A percentile compares a stretch with the other conserved stretches of the same genome.
Evolutionary conservation across 352 stramenopile genomes (phyloP).

Genomic region (Globisporangium polare): DNA sequence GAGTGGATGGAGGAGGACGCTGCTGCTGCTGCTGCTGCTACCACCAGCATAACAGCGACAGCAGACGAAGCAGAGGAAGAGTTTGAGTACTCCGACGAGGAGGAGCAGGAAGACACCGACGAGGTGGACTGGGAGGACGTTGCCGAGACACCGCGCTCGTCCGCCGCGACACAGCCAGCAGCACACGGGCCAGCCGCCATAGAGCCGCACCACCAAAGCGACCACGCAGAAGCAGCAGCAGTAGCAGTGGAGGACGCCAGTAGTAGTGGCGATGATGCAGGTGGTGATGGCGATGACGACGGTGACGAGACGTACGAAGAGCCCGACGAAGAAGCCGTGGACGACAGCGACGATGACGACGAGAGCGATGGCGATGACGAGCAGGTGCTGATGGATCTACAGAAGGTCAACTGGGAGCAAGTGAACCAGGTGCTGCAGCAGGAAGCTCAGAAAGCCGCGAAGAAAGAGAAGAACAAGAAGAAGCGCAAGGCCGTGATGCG

Average conservation of each 20-base stretch:
- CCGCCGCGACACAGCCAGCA: background rate
- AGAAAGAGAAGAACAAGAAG: conserved; percentile 15
- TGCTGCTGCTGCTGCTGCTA: background rate
- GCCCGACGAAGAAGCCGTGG: conserved; percentile 16
- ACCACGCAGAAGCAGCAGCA: background rate
- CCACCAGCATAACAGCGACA: background rate
- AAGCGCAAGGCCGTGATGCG: conserved; percentile 35
- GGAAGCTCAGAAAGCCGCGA: conserved; percentile 14
- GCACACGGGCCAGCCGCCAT: background rate
- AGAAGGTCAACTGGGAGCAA: conserved; percentile 62
- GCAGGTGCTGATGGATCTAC: conserved; percentile 23
- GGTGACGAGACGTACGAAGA: conserved; percentile 12
- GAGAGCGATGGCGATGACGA: conserved; percentile 10
- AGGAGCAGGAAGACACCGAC: conserved; percentile 40
- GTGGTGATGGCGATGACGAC: background rate
- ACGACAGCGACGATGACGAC: conserved; percentile 14
- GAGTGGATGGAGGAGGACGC: conserved; percentile 1
- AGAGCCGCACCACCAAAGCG: background rate
- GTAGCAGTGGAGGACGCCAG: background rate
- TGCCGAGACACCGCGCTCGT: background rate
- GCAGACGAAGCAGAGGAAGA: conserved; percentile 24
- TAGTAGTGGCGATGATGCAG: background rate
- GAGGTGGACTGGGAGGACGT: conserved; percentile 70
- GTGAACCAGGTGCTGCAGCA: conserved; percentile 51
- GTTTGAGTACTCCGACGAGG: conserved; percentile 48